phyloP scores from a whole-genome alignment of 2,329 filamentous ascomycete species.

The Epichloe sylvatica region DNA sequence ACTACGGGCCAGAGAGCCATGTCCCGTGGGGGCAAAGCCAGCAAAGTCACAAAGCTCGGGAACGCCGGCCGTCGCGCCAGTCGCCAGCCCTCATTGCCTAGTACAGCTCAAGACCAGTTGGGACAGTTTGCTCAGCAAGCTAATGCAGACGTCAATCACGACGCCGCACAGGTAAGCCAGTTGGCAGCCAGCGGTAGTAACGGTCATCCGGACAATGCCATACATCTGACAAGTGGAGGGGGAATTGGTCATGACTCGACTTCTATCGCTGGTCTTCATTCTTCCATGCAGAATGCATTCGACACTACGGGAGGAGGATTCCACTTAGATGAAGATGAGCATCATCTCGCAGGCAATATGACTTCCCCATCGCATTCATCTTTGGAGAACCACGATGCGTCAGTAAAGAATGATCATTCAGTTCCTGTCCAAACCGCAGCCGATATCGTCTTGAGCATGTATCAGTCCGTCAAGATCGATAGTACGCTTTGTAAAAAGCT shows the following conservation, averaged over 20 bases:
- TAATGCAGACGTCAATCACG: not conserved
- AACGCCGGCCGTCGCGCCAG: constrained; percentile 8
- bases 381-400: constrained; percentile 2
- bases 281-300: not conserved
- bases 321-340: not conserved
- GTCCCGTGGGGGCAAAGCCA: constrained; percentile 24
- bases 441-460: constrained; percentile 31
- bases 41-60: constrained; percentile 30
- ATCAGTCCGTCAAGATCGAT: constrained; percentile 32
- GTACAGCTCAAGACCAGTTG: constrained; percentile 17
- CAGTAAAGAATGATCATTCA: not conserved
- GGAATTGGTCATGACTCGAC: constrained; percentile 6
- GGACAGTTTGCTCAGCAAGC: constrained; percentile 13
- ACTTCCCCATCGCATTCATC: not conserved
- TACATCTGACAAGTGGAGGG: constrained; percentile 6
- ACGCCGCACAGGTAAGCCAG: constrained; percentile 1
- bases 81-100: constrained; percentile 15
- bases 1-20: constrained; percentile 2
- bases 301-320: not conserved
- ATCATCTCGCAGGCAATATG: not conserved
- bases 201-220: constrained; percentile 5
- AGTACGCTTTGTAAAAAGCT: constrained; percentile 42
- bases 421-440: constrained; percentile 26
- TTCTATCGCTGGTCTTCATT: not conserved
- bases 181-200: not conserved